Conservation (phyloP, 2,329 filamentous ascomycete genomes). For the Phialemoniopsis sp. region DNA sequence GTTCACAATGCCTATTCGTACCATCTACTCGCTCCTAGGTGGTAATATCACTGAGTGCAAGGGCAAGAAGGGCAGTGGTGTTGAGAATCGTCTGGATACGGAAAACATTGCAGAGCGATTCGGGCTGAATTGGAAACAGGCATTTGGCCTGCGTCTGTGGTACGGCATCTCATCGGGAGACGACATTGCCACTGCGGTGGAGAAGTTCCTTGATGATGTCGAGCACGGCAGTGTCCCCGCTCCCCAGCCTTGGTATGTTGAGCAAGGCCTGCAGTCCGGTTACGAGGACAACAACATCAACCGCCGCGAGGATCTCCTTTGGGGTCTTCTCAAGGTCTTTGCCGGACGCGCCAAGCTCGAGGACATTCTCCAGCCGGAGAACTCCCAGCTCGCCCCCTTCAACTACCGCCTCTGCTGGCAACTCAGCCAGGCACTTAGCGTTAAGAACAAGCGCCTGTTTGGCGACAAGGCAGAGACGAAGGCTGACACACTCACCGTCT, state of each 20-base stretch:
- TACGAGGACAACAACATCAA: conserved; percentile 46
- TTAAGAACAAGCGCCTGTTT: conserved; percentile 52
- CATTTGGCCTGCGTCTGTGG: conserved; percentile 88
- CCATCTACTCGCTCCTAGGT: conserved; percentile 83
- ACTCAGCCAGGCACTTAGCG: conserved; percentile 64
- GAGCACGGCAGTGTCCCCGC: conserved; percentile 64
- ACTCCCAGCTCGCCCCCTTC: conserved; percentile 69
- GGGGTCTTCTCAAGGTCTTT: conserved; percentile 82
- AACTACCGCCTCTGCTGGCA: conserved; percentile 82
- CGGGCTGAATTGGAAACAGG: conserved; percentile 85
- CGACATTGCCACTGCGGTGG: conserved; percentile 67
- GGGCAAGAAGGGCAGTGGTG: conserved; percentile 66
- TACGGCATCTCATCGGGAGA: conserved; percentile 71
- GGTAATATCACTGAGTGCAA: conserved; percentile 84
- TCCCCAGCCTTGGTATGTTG: conserved; percentile 69
- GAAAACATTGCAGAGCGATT: conserved; percentile 85
- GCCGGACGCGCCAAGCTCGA: conserved; percentile 60
- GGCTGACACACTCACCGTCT: conserved; percentile 51
- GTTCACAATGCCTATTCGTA: conserved; percentile 77
- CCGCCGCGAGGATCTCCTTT: conserved; percentile 72
- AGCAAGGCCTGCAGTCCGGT: conserved; percentile 40
- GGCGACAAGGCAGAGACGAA: conserved; percentile 66
- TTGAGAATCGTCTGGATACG: conserved; percentile 75
- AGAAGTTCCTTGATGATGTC: conserved; percentile 70
- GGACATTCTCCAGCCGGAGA: conserved; percentile 70